phyloP scores from a whole-genome alignment of 805 yeast genomes.

The Millerozyma miso region DNA sequence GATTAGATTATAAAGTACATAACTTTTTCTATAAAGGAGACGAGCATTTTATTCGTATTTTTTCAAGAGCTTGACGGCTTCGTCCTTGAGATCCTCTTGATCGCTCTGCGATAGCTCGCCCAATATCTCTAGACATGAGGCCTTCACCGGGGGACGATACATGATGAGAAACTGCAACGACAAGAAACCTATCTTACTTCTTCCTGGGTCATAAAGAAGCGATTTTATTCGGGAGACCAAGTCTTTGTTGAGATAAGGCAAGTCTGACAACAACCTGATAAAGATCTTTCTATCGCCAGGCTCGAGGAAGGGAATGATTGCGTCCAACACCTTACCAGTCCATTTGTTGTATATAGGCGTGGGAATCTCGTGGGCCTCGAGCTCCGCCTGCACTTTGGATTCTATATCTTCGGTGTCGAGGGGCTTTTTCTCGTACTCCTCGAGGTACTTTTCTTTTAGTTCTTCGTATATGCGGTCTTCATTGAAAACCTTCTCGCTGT shows the following conservation, averaged over 20 bases:
- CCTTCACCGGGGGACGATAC: conserved; percentile 85
- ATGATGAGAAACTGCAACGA: conserved; percentile 77
- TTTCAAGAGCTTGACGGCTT: conserved; percentile 41
- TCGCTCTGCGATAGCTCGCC: conserved; percentile 40
- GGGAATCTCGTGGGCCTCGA: conserved; percentile 14
- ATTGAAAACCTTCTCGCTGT: conserved; percentile 47
- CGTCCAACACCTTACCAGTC: conserved; percentile 69
- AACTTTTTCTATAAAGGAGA: neutral
- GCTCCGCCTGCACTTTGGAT: conserved; percentile 13
- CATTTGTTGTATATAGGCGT: conserved; percentile 61
- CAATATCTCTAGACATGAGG: conserved; percentile 46
- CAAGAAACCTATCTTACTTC: conserved; percentile 76
- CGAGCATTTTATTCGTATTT: conserved; percentile 31
- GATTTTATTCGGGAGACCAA: conserved; percentile 66
- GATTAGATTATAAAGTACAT: neutral
- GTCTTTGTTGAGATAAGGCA: conserved; percentile 67
- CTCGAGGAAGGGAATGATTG: conserved; percentile 80
- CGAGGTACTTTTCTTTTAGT: conserved; percentile 10
- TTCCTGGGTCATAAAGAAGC: conserved; percentile 79
- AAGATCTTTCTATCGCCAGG: conserved; percentile 74
- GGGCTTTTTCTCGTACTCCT: conserved; percentile 11
- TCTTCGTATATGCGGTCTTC: conserved; percentile 24
- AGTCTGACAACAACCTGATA: conserved; percentile 77
- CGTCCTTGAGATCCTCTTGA: conserved; percentile 48
- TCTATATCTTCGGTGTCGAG: conserved; percentile 16